A percentile compares a stretch with the other conserved stretches of the same genome.
phyloP scores from a whole-genome alignment of 768 basidiomycete species.

The Phylloporus sp. region DNA sequence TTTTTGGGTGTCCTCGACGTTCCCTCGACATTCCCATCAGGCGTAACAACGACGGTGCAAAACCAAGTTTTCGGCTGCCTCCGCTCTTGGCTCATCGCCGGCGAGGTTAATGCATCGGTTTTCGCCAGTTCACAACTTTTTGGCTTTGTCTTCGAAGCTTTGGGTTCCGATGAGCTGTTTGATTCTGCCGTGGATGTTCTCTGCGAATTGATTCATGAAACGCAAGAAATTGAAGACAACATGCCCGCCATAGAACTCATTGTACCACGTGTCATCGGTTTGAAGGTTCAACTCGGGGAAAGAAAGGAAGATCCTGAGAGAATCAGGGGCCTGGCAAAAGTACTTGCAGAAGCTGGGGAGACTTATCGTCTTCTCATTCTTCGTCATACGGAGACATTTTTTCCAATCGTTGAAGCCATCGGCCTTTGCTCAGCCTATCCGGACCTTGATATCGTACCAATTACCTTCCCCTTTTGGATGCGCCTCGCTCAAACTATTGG shows the following conservation, averaged over 20 bases:
- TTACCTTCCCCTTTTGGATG: slow-evolving; percentile 99
- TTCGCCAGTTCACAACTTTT: slow-evolving; percentile 79
- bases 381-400: slow-evolving; percentile 87
- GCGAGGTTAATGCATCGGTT: slow-evolving; percentile 64
- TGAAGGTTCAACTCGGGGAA: slow-evolving; percentile 57
- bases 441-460: slow-evolving; percentile 93
- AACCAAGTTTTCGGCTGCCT: slow-evolving; percentile 79
- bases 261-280: slow-evolving; percentile 76
- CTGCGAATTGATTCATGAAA: slow-evolving; percentile 95
- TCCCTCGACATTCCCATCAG: slow-evolving; percentile 39
- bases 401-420: slow-evolving; percentile 93
- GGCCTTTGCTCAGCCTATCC: slow-evolving; percentile 87
- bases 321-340: slow-evolving; percentile 82
- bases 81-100: slow-evolving; percentile 82
- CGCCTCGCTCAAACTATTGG: slow-evolving; percentile 86
- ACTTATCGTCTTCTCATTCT: slow-evolving; percentile 86
- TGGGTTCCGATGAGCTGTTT: slow-evolving; percentile 82
- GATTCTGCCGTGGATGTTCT: slow-evolving; percentile 89
- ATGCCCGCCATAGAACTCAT: slow-evolving; percentile 84
- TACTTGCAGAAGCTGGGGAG: slow-evolving; percentile 97
- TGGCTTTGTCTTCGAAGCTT: slow-evolving; percentile 74
- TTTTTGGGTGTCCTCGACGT: background rate
- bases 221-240: slow-evolving; percentile 94
- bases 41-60: slow-evolving; percentile 76
- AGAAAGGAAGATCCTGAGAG: slow-evolving; percentile 77